Percentiles rank a stretch among this genome's conserved stretches.
phyloP scores from a whole-genome alignment of 805 yeast genomes.

The Naumovozyma castellii region DNA sequence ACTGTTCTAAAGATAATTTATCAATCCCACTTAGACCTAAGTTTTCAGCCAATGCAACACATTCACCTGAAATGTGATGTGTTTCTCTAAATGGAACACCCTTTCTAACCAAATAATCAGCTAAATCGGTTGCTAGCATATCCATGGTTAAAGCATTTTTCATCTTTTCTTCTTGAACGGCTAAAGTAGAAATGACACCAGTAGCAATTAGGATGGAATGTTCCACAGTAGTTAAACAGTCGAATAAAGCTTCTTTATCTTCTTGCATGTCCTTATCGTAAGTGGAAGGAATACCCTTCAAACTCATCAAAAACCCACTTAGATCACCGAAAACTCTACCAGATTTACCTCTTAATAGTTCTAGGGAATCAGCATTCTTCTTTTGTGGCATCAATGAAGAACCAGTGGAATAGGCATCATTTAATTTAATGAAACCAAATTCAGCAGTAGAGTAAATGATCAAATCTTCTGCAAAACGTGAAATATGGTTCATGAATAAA shows the following conservation, averaged over 20 bases:
- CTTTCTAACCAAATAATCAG: slow-evolving; percentile 92
- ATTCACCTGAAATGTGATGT: slow-evolving; percentile 96
- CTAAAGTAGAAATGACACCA: slow-evolving; percentile 86
- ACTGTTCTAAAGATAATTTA: slow-evolving; percentile 66
- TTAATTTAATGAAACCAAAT: slow-evolving; percentile 85
- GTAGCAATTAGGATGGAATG: slow-evolving; percentile 92
- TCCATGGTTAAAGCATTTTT: slow-evolving; percentile 89
- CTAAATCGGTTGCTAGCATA: slow-evolving; percentile 97
- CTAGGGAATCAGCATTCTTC: slow-evolving; percentile 95
- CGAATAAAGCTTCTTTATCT: slow-evolving; percentile 97
- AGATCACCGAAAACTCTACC: slow-evolving; percentile 95
- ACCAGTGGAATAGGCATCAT: slow-evolving; percentile 98
- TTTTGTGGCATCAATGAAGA: slow-evolving; percentile 98
- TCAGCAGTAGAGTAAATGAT: slow-evolving; percentile 96
- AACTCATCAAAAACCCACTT: slow-evolving; percentile 91
- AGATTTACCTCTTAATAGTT: slow-evolving; percentile 89
- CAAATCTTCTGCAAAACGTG: slow-evolving; percentile 89
- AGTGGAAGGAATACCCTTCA: slow-evolving; percentile 95
- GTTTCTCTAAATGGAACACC: slow-evolving; percentile 99
- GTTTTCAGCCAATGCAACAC: slow-evolving; percentile 87
- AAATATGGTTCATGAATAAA: slow-evolving; percentile 88
- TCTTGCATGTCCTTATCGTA: slow-evolving; percentile 98
- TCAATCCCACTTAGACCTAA: slow-evolving; percentile 74
- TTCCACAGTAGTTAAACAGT: slow-evolving; percentile 78
- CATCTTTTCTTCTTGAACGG: slow-evolving; percentile 69